Conservation (phyloP, 805 yeast species). For the Yarrowia yakushimensis region DNA sequence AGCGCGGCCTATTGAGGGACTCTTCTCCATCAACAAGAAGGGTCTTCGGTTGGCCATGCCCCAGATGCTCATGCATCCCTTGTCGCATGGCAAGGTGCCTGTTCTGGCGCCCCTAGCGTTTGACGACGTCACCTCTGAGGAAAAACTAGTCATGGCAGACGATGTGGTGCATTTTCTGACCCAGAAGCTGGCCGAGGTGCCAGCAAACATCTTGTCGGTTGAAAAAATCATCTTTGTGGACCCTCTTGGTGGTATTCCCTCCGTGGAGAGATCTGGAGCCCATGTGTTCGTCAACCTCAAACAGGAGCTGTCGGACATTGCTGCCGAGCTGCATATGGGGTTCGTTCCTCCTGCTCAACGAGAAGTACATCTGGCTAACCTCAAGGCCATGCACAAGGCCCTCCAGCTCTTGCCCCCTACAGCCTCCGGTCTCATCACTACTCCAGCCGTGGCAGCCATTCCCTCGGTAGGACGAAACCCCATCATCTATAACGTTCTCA, state of each 20-base stretch:
- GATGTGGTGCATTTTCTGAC: conserved; percentile 44
- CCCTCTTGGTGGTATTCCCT: conserved; percentile 85
- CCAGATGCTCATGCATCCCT: conserved; percentile 43
- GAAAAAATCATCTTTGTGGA: conserved; percentile 83
- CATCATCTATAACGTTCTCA: conserved; percentile 78
- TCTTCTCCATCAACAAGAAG: conserved; percentile 37
- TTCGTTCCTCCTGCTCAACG: conserved; percentile 46
- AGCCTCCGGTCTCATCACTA: conserved; percentile 83
- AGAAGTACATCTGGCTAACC: conserved; percentile 60
- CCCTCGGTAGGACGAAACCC: conserved; percentile 60
- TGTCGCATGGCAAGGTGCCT: conserved; percentile 46
- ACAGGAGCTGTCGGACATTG: conserved; percentile 46
- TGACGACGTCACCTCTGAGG: conserved; percentile 50
- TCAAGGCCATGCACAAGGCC: conserved; percentile 59
- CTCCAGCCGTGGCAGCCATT: conserved; percentile 67
- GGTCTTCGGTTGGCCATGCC: conserved; percentile 37
- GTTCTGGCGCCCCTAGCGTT: conserved; percentile 62
- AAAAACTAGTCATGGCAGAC: conserved; percentile 42
- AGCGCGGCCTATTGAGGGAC: conserved; percentile 40
- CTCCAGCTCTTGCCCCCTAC: conserved; percentile 49
- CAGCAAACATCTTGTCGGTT: conserved; percentile 43
- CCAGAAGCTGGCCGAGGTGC: conserved; percentile 37
- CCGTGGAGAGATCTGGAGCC: conserved; percentile 68
- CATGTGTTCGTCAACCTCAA: conserved; percentile 63
- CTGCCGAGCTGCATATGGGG: conserved; percentile 61